Evolutionary conservation across 768 basidiomycete genomes (phyloP).

Genomic region (Panus rudis): DNA sequence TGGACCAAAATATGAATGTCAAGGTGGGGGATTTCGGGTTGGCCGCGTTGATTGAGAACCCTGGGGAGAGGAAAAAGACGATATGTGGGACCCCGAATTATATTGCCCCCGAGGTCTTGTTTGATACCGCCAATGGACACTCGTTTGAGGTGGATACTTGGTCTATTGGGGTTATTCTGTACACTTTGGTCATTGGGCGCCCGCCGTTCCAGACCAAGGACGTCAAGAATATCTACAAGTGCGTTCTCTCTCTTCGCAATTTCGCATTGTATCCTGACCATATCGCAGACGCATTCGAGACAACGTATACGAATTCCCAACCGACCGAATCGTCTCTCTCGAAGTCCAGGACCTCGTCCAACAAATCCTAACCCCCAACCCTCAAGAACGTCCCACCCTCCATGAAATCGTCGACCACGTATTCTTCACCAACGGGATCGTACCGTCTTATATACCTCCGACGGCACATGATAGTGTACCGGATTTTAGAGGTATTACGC

Average conservation of each 20-base stretch:
- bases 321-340: constrained; percentile 63
- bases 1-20: constrained; percentile 88
- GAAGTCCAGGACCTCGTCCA: constrained; percentile 73
- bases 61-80: constrained; percentile 97
- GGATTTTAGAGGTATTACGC: constrained; percentile 64
- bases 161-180: constrained; percentile 95
- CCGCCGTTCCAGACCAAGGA: constrained; percentile 99
- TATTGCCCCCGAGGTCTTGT: constrained; percentile 95
- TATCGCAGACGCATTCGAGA: constrained; percentile 83
- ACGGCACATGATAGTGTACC: constrained; percentile 73
- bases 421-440: constrained; percentile 77
- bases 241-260: constrained; percentile 18
- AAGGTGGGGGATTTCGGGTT: constrained; percentile 98
- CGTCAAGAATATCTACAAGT: constrained; percentile 94
- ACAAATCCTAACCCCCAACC: constrained; percentile 80
- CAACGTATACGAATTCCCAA: constrained; percentile 89
- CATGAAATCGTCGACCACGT: constrained; percentile 78
- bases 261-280: neutral
- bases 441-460: constrained; percentile 75
- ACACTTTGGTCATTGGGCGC: constrained; percentile 89
- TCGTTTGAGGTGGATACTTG: constrained; percentile 98
- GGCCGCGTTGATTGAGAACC: constrained; percentile 93
- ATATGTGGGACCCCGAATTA: constrained; percentile 99
- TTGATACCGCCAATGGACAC: constrained; percentile 93
- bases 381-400: constrained; percentile 73